Evolutionary conservation across 805 yeast species (phyloP).

Genomic region (Yamadazyma sp.): DNA sequence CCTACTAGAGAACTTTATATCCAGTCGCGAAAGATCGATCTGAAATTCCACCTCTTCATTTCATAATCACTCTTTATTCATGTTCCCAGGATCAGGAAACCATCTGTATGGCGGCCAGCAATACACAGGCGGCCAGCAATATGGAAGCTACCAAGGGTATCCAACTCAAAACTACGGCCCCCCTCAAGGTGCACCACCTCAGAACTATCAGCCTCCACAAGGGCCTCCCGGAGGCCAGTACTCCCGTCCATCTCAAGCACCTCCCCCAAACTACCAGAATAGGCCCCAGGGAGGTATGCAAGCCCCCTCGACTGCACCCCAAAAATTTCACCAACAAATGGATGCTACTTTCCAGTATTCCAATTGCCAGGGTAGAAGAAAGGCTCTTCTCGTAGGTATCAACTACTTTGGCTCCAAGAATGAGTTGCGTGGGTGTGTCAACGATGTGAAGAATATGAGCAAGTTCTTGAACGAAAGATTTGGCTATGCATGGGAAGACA

Average conservation of each 20-base stretch:
- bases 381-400: slow-evolving; percentile 38
- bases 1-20: too few species aligned
- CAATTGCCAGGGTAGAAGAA: slow-evolving; percentile 36
- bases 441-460: slow-evolving; percentile 41
- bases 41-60: too few species aligned
- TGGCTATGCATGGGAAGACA: slow-evolving; percentile 38
- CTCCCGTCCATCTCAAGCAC: slow-evolving; percentile 10
- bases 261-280: slow-evolving; percentile 7
- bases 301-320: slow-evolving; percentile 33
- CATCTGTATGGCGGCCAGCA: slow-evolving; percentile 16
- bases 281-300: slow-evolving; percentile 13
- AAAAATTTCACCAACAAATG: slow-evolving; percentile 35
- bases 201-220: slow-evolving; percentile 17
- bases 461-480: slow-evolving; percentile 26
- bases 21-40: too few species aligned
- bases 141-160: slow-evolving; percentile 7
- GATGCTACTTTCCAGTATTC: slow-evolving; percentile 39
- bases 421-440: slow-evolving; percentile 38
- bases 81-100: slow-evolving; percentile 23
- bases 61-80: too few species aligned
- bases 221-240: slow-evolving; percentile 11
- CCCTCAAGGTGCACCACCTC: slow-evolving; percentile 20
- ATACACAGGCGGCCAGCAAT: slow-evolving; percentile 4
- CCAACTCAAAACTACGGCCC: not conserved
- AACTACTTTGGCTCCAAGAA: slow-evolving; percentile 32